Conservation (phyloP, 177 flowering plant species). For the Vitis hybrid region DNA sequence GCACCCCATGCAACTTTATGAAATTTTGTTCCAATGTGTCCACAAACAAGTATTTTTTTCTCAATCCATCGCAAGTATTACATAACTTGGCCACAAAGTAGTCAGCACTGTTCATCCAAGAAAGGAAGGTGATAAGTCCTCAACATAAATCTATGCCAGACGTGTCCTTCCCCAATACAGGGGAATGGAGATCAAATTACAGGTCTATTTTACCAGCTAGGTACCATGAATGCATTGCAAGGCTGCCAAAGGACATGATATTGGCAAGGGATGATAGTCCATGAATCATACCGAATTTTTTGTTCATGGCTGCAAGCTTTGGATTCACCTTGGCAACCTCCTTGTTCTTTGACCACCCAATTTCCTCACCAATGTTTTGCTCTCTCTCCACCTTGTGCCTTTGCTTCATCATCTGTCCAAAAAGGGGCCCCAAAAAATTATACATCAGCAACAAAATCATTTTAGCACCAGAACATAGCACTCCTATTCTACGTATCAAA, state of each 20-base stretch:
- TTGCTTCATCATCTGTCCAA: conserved; percentile 89
- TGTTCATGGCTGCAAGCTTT: conserved; percentile 93
- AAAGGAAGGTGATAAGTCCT: neutral
- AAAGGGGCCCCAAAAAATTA: neutral
- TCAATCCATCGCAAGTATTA: neutral
- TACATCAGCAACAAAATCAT: neutral
- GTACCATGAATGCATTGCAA: conserved; percentile 96
- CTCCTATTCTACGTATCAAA: neutral
- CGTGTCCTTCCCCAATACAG: neutral
- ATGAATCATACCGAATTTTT: conserved; percentile 99
- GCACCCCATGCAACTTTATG: too few relatives aligned
- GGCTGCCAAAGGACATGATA: conserved; percentile 88
- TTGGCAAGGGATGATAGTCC: conserved; percentile 97
- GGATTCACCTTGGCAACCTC: conserved; percentile 84
- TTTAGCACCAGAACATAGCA: neutral
- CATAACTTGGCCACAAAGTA: conserved; percentile 3
- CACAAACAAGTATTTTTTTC: neutral
- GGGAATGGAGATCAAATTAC: conserved; percentile 20
- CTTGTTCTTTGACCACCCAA: conserved; percentile 88
- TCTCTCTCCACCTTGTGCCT: conserved; percentile 98
- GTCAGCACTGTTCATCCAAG: neutral
- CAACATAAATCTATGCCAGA: neutral
- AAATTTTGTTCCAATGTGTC: too few relatives aligned
- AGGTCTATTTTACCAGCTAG: conserved; percentile 82
- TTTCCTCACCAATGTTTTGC: conserved; percentile 81